Conservation (phyloP, 345 rosid genomes). For the Aquilaria malaccensis region DNA sequence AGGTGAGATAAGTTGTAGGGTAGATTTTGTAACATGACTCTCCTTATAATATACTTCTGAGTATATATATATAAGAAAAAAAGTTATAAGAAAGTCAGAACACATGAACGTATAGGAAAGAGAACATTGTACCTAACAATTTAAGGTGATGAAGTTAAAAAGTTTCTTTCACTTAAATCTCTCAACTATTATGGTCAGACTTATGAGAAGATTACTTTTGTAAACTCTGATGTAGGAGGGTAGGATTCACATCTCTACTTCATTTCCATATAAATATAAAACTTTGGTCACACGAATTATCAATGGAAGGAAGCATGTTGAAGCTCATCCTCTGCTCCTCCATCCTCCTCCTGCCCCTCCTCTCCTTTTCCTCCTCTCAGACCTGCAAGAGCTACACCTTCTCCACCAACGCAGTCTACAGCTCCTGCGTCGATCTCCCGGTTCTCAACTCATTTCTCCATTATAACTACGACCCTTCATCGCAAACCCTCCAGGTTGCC, state of each 20-base stretch:
- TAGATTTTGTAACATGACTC: no score
- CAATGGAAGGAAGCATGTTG: neutral
- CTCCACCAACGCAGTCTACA: slow-evolving; percentile 48
- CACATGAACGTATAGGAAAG: no score
- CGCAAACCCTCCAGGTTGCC: slow-evolving; percentile 54
- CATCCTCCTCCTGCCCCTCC: slow-evolving; percentile 15
- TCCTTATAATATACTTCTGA: no score
- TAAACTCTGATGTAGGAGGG: neutral
- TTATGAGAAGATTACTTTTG: neutral
- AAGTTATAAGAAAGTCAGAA: no score
- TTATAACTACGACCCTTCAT: slow-evolving; percentile 52
- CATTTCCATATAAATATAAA: slow-evolving; percentile 1
- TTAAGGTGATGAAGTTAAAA: no score
- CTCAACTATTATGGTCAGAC: neutral
- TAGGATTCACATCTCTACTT: slow-evolving; percentile 8
- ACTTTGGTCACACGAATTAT: neutral
- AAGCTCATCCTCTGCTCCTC: neutral
- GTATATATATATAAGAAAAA: no score
- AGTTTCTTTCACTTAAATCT: neutral
- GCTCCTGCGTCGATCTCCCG: slow-evolving; percentile 75
- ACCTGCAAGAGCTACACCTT: slow-evolving; percentile 54
- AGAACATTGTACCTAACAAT: no score
- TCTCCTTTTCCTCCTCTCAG: slow-evolving; percentile 33
- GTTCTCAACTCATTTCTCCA: slow-evolving; percentile 60
- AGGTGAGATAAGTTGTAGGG: no score